Evolutionary conservation across 2,329 filamentous ascomycete species (phyloP).

Genomic region (Calonectria hongkongensis): DNA sequence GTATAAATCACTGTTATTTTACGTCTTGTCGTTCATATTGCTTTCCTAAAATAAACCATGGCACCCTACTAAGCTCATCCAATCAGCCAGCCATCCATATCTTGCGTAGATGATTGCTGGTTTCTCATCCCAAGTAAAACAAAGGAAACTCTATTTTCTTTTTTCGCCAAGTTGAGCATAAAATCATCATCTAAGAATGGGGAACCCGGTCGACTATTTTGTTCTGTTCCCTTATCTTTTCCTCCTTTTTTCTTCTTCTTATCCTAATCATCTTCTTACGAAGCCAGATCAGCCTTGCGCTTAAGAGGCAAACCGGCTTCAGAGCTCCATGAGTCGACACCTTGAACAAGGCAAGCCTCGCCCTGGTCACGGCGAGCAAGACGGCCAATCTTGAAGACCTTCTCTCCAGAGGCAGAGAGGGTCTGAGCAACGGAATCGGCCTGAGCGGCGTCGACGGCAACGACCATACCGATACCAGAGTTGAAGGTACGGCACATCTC

Average conservation of each 20-base stretch:
- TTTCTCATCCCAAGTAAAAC: slow-evolving; percentile 19
- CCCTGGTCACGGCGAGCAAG: slow-evolving; percentile 75
- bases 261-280: slow-evolving; percentile 35
- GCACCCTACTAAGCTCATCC: slow-evolving; percentile 41
- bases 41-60: slow-evolving; percentile 31
- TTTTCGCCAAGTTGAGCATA: slow-evolving; percentile 22
- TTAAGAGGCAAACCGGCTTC: slow-evolving; percentile 50
- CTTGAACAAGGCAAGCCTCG: slow-evolving; percentile 59
- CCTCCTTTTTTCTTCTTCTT: not conserved
- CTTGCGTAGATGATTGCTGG: slow-evolving; percentile 4
- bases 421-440: slow-evolving; percentile 76
- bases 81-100: slow-evolving; percentile 16
- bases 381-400: slow-evolving; percentile 84
- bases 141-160: slow-evolving; percentile 22
- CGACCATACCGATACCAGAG: slow-evolving; percentile 94
- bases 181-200: slow-evolving; percentile 19
- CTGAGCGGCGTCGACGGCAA: slow-evolving; percentile 82
- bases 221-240: not conserved
- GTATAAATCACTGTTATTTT: slow-evolving; percentile 8
- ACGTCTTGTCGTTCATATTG: slow-evolving; percentile 44
- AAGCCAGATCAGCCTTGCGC: slow-evolving; percentile 51
- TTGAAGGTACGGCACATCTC: slow-evolving; percentile 98
- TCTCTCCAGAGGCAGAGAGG: slow-evolving; percentile 79
- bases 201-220: not conserved
- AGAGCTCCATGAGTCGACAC: slow-evolving; percentile 59